Percentiles rank a stretch among this genome's conserved stretches.
phyloP scores from a whole-genome alignment of 768 basidiomycete species.

The Boletus pseudopeckii region DNA sequence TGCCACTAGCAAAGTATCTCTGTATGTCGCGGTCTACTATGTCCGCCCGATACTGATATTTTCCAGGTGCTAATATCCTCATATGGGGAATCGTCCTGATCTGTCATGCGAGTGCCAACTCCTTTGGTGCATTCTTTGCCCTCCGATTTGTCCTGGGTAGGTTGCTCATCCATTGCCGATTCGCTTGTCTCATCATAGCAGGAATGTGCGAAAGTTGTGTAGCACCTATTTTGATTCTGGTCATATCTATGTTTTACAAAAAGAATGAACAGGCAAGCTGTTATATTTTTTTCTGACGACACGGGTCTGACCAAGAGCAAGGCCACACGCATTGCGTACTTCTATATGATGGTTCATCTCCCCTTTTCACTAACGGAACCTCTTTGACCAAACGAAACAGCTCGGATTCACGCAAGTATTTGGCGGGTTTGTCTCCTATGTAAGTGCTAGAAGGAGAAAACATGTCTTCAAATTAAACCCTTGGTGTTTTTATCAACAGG shows the following conservation, averaged over 20 bases:
- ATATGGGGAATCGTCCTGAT: constrained; percentile 38
- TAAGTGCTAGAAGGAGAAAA: constrained; percentile 4
- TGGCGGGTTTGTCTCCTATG: constrained; percentile 40
- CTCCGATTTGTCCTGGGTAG: constrained; percentile 31
- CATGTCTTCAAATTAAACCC: neutral
- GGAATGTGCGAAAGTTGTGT: constrained; percentile 41
- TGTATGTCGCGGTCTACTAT: constrained; percentile 15
- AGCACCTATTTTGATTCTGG: constrained; percentile 37
- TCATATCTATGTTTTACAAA: constrained; percentile 39
- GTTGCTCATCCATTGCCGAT: neutral
- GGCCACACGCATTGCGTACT: constrained; percentile 34
- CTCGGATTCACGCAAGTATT: constrained; percentile 29
- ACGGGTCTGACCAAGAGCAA: constrained; percentile 2
- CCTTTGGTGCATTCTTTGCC: constrained; percentile 38
- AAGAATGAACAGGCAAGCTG: constrained; percentile 36
- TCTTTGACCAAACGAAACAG: constrained; percentile 2
- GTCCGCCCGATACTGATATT: neutral
- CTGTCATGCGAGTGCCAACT: constrained; percentile 32
- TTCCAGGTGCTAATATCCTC: constrained; percentile 35
- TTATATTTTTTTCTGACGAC: neutral
- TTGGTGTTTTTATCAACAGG: neutral
- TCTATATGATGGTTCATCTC: constrained; percentile 35
- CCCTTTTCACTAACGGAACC: neutral
- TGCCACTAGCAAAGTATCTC: constrained; percentile 37
- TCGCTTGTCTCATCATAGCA: neutral